These are phyloP conservation scores for Pilobolus umbonatus DNA, from an alignment of 192 early-diverging fungal species.

Conservation along the genomic window DNA sequence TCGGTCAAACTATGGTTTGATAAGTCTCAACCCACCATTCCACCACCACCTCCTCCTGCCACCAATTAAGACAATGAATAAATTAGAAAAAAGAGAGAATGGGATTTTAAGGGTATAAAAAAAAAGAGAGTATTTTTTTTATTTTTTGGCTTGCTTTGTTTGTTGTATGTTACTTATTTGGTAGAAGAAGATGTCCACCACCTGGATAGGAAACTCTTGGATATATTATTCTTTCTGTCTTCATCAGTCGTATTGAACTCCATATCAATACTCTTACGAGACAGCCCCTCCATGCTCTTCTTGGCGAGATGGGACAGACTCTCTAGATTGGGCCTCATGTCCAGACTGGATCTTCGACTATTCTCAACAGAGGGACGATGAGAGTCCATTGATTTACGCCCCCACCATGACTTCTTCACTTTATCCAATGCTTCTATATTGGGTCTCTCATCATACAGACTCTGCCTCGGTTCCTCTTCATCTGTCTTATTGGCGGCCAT, in stretches of 20 bases:
- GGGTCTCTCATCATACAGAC: slow-evolving; percentile 20
- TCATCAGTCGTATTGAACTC: not conserved
- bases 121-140: not conserved
- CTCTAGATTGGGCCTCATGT: slow-evolving; percentile 34
- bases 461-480: slow-evolving; percentile 17
- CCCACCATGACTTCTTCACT: slow-evolving; percentile 37
- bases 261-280: slow-evolving; percentile 19
- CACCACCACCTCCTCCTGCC: no score
- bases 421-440: slow-evolving; percentile 27
- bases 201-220: not conserved
- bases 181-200: not conserved
- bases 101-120: not conserved
- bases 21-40: slow-evolving; percentile 21
- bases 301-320: slow-evolving; percentile 25
- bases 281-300: slow-evolving; percentile 28
- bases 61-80: no score
- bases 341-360: slow-evolving; percentile 17
- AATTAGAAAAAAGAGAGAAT: not conserved
- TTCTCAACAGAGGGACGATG: slow-evolving; percentile 18
- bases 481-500: slow-evolving; percentile 22
- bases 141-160: not conserved
- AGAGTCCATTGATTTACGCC: slow-evolving; percentile 13
- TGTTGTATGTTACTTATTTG: not conserved
- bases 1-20: slow-evolving; percentile 84
- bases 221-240: not conserved